Base-by-base conservation (phyloP, 257 asterid genomes). In the Euphrasia confusa region DNA sequence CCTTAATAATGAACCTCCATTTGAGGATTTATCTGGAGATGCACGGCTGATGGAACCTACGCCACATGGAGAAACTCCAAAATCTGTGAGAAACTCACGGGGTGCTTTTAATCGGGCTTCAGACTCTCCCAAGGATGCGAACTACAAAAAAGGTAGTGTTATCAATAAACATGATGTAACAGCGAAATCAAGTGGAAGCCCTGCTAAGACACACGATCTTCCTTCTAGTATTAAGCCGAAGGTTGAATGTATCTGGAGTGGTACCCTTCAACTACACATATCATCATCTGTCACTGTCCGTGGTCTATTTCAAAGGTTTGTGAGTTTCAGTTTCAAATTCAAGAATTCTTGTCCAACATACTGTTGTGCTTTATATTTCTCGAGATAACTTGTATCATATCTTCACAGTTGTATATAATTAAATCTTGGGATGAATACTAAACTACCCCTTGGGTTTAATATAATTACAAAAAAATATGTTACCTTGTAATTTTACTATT, bases 1-100 rank as follows among this genome's bases (percentile, higher is more conserved):
- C 70, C 97, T 89, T 21, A 69, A 93, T 69, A 69, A 91, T 62
- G 99, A 93, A 67, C 97, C 99, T 68, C 99, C 97, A 5, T 89
- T 93, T 60, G 94, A 85, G 39, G 70, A 75, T 64, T 65, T 89
- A 71, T 80, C 90, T 14, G 84, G 67, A 9, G 83, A 79, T 73
- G 79, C 81, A 35, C 78, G 21, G 40, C 71, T 28, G 60, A 72
- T 77, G 53, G 45, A 66, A 11, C 73, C 76, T 32, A 49, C 24
- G 17, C 14, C 74, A 9, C 79, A 64, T 3, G 79, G 74, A 55
- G 89, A 74, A 28, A 82, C 80, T 54, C 63, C 79, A 1, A 79
- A 77, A 15, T 67, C 52, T 64, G 72, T 40, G 48, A 69, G 58
- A 44, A 67, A 60, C 66, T 42, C 47, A 18, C 74, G 32, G 66